These are phyloP conservation scores for Arachnomyces sp. DNA, from an alignment of 2,329 filamentous ascomycete species.

Conservation along the genomic window DNA sequence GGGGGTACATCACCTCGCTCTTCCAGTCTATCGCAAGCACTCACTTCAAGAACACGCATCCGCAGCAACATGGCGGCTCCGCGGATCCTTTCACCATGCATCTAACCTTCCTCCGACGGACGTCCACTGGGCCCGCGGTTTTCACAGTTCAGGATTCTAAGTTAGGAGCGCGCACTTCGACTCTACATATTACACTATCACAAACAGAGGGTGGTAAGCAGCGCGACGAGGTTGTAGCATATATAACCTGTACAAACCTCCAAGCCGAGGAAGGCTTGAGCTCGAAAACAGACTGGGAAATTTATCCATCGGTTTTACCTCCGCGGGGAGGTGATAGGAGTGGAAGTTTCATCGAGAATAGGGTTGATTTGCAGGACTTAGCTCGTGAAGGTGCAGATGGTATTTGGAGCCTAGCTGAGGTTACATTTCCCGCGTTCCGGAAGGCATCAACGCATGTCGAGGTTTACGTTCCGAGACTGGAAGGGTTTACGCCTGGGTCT, in stretches of 20 bases:
- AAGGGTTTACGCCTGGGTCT: conserved; percentile 19
- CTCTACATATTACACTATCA: conserved; percentile 54
- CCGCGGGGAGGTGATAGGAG: too few species aligned
- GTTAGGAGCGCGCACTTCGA: conserved; percentile 55
- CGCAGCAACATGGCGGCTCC: conserved; percentile 39
- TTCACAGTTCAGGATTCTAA: conserved; percentile 58
- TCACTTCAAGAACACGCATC: conserved; percentile 54
- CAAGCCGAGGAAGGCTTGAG: conserved; percentile 47
- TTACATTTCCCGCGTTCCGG: conserved; percentile 32
- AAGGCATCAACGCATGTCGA: conserved; percentile 46
- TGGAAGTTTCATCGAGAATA: too few species aligned
- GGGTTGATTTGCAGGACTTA: conserved; percentile 7
- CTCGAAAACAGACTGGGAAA: conserved; percentile 5
- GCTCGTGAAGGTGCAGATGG: conserved; percentile 18
- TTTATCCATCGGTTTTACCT: too few species aligned
- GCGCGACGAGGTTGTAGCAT: conserved; percentile 57
- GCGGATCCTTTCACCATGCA: conserved; percentile 59
- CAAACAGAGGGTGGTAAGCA: conserved; percentile 25
- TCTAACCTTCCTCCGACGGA: conserved; percentile 59
- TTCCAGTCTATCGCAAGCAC: conserved; percentile 53
- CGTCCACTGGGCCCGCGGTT: conserved; percentile 48
- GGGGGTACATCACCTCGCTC: conserved; percentile 59
- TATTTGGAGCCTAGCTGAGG: conserved; percentile 16
- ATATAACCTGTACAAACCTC: conserved; percentile 59
- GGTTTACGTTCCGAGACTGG: conserved; percentile 19